Conservation (phyloP, 768 basidiomycete genomes). For the Mycena polygramma region DNA sequence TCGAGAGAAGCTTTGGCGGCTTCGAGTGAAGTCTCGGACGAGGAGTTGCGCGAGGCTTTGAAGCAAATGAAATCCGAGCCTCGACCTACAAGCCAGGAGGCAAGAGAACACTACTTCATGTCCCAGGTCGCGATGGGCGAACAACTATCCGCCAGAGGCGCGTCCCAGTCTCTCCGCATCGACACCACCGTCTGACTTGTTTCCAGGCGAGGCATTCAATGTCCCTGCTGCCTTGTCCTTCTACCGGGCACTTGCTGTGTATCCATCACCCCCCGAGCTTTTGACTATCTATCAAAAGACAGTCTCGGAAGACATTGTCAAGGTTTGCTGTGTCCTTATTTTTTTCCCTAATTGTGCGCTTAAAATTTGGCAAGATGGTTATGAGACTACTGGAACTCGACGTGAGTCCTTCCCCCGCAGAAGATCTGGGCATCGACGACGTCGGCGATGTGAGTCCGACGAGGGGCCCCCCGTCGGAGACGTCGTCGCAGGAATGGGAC, state of each 20-base stretch:
- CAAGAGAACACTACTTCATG: conserved; percentile 94
- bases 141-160: conserved; percentile 82
- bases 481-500: conserved; percentile 94
- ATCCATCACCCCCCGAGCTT: conserved; percentile 94
- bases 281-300: conserved; percentile 96
- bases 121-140: conserved; percentile 90
- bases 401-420: conserved; percentile 78
- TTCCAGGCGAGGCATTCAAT: conserved; percentile 79
- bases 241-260: conserved; percentile 94
- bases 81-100: conserved; percentile 75
- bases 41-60: conserved; percentile 74
- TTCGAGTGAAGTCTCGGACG: conserved; percentile 54
- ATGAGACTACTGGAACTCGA: conserved; percentile 91
- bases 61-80: conserved; percentile 78
- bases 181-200: conserved; percentile 13
- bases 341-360: neutral
- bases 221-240: conserved; percentile 90
- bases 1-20: conserved; percentile 58
- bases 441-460: conserved; percentile 69
- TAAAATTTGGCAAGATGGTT: conserved; percentile 61
- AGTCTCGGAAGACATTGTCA: conserved; percentile 84
- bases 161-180: conserved; percentile 36
- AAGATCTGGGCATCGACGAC: conserved; percentile 60
- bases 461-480: conserved; percentile 81
- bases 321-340: conserved; percentile 57